Evolutionary conservation across 768 basidiomycete genomes (phyloP).

Genomic region (Russula griseocarnosa): DNA sequence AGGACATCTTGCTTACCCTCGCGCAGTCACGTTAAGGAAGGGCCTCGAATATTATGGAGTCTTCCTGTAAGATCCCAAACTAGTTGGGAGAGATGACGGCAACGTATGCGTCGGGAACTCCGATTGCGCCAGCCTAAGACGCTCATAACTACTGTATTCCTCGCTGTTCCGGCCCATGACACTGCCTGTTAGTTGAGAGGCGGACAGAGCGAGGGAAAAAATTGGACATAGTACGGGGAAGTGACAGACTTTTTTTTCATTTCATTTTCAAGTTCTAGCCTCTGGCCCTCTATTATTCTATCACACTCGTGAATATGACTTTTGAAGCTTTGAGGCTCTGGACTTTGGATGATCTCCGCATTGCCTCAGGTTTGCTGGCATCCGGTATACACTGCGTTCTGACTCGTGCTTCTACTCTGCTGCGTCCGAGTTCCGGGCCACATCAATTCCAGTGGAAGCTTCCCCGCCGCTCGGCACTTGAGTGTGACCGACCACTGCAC

Average conservation of each 20-base stretch:
- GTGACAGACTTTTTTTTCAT: neutral
- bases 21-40: neutral
- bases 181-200: conserved; percentile 32
- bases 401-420: no score
- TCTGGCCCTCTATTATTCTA: neutral
- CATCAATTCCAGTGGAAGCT: no score
- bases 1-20: neutral
- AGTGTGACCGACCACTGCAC: no score
- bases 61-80: neutral
- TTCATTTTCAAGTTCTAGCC: neutral
- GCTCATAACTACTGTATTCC: conserved; percentile 15
- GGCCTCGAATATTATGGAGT: neutral
- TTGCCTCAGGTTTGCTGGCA: no score
- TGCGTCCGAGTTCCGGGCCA: no score
- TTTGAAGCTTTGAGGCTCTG: no score
- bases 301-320: no score
- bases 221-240: neutral
- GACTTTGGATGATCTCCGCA: no score
- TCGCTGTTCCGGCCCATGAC: conserved; percentile 25
- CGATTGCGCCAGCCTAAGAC: neutral
- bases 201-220: conserved; percentile 29
- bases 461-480: no score
- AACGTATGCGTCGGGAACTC: neutral
- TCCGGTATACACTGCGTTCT: no score
- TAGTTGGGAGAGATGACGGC: neutral